Evolutionary conservation across 1,139 yeast genomes (phyloP).

Genomic region (Lodderomyces jiufengensis): DNA sequence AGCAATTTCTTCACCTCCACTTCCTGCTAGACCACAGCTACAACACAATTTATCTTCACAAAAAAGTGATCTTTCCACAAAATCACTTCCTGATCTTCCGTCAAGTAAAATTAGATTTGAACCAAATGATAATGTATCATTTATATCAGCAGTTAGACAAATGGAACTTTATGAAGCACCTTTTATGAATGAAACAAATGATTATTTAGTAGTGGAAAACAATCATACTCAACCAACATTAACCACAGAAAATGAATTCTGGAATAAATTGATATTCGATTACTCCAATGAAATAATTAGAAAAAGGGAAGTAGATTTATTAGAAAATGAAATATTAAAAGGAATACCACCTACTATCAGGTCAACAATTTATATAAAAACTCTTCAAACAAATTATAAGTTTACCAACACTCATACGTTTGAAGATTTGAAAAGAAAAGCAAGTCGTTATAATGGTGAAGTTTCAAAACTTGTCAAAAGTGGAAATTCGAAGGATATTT

Average conservation of each 20-base stretch:
- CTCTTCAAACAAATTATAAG: slow-evolving; percentile 30
- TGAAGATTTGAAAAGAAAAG: slow-evolving; percentile 17
- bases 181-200: slow-evolving; percentile 26
- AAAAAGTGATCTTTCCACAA: not conserved
- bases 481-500: not conserved
- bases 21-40: slow-evolving; percentile 7
- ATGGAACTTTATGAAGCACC: slow-evolving; percentile 31
- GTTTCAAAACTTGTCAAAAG: no score
- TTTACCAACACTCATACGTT: slow-evolving; percentile 29
- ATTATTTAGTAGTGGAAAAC: slow-evolving; percentile 3
- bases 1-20: slow-evolving; percentile 7
- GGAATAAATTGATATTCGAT: slow-evolving; percentile 24
- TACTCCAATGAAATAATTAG: slow-evolving; percentile 20
- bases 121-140: slow-evolving; percentile 22
- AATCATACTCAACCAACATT: no score
- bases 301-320: slow-evolving; percentile 16
- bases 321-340: slow-evolving; percentile 26
- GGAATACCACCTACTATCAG: slow-evolving; percentile 35
- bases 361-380: slow-evolving; percentile 30
- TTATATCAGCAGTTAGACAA: slow-evolving; percentile 33
- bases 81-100: slow-evolving; percentile 9
- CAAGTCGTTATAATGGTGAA: no score
- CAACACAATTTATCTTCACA: not conserved
- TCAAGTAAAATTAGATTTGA: slow-evolving; percentile 5
- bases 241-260: slow-evolving; percentile 14